Evolutionary conservation across 495 filamentous ascomycete genomes (phyloP).

Genomic region (Trichoderma erinaceum): DNA sequence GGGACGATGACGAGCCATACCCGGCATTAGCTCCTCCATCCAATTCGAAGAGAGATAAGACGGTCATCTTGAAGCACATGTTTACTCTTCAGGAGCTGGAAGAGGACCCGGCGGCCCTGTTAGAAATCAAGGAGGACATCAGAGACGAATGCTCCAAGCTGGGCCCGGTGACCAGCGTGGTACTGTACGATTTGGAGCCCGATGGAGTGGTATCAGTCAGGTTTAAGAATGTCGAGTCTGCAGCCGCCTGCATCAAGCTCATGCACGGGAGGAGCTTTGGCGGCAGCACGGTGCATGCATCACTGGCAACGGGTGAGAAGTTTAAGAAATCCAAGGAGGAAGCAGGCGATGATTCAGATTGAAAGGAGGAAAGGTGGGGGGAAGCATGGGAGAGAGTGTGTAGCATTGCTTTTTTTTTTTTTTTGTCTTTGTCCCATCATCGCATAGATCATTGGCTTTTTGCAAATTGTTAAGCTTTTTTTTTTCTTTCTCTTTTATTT

Average conservation of each 20-base stretch:
- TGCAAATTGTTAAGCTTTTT: neutral
- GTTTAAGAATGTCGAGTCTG: conserved; percentile 63
- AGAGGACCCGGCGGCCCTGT: conserved; percentile 73
- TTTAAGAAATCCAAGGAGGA: conserved; percentile 63
- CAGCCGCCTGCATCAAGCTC: conserved; percentile 61
- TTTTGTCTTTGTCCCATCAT: too few relatives aligned
- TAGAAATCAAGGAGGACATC: conserved; percentile 93
- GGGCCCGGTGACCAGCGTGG: conserved; percentile 82
- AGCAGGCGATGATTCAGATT: conserved; percentile 32
- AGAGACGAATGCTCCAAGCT: conserved; percentile 82
- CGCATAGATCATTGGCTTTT: neutral
- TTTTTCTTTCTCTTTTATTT: neutral
- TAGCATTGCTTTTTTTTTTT: neutral
- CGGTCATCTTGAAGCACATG: conserved; percentile 89
- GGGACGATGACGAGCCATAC: conserved; percentile 71
- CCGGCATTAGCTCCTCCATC: conserved; percentile 46
- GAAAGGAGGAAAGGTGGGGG: conserved; percentile 23
- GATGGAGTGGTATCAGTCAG: conserved; percentile 81
- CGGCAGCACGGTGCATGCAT: conserved; percentile 67
- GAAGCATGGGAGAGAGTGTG: neutral
- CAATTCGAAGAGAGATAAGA: conserved; percentile 61
- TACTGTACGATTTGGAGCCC: conserved; percentile 81
- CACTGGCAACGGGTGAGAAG: conserved; percentile 69
- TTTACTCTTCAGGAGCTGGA: conserved; percentile 83
- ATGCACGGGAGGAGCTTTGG: conserved; percentile 82